Percentiles rank a stretch among this genome's conserved stretches.
Evolutionary conservation across 1,284 basidiomycete genomes (phyloP).

Genomic region (Apiotrichum mycotoxinovorans): DNA sequence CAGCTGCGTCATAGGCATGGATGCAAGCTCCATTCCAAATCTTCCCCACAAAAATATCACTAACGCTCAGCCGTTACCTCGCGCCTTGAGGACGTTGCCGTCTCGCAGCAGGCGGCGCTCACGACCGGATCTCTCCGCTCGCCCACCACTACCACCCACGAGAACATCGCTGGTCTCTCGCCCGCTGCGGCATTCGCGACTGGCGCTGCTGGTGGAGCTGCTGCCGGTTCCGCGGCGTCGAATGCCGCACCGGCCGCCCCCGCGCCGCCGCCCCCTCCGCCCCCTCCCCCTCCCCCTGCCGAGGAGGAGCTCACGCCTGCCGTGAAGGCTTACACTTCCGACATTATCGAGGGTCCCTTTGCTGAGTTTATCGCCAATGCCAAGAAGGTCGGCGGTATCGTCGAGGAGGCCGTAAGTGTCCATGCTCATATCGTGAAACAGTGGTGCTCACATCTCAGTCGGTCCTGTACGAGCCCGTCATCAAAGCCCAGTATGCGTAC

Average conservation of each 20-base stretch:
- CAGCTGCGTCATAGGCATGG: too few relatives aligned
- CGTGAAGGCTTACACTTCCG: constrained; percentile 70
- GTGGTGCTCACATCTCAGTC: constrained; percentile 55
- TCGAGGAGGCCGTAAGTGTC: constrained; percentile 73
- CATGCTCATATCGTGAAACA: neutral
- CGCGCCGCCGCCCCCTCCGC: constrained; percentile 49
- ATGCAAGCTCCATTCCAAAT: constrained; percentile 8
- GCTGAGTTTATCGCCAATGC: constrained; percentile 71
- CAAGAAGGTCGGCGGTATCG: constrained; percentile 66
- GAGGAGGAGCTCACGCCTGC: constrained; percentile 57
- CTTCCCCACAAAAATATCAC: constrained; percentile 5
- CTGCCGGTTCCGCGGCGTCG: constrained; percentile 39
- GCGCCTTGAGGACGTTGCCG: constrained; percentile 85
- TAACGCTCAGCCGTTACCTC: constrained; percentile 75
- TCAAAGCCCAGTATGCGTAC: constrained; percentile 65
- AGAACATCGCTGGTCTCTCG: constrained; percentile 38
- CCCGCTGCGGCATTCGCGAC: constrained; percentile 37
- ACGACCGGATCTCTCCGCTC: constrained; percentile 26
- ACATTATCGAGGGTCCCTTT: constrained; percentile 67
- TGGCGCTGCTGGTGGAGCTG: constrained; percentile 41
- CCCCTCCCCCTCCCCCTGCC: constrained; percentile 49
- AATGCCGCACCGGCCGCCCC: constrained; percentile 31
- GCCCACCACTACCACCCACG: constrained; percentile 44
- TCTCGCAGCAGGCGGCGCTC: constrained; percentile 46
- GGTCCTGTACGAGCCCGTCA: constrained; percentile 63